Conservation (phyloP, 495 filamentous ascomycete genomes). For the Penicillium robsamsonii region DNA sequence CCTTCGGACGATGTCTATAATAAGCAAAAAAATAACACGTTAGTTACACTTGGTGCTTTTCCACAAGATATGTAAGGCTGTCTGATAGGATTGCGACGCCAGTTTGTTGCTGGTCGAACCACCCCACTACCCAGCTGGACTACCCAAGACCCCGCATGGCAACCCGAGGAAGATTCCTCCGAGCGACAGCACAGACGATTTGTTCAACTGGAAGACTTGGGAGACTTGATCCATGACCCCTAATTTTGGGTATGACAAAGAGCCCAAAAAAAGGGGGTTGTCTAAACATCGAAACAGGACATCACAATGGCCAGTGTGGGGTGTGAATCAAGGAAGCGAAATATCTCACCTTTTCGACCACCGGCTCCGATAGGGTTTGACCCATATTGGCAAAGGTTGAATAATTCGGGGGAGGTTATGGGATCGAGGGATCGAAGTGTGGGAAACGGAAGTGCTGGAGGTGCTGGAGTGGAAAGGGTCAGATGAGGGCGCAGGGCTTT, state of each 20-base stretch:
- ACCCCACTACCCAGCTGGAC: conserved; percentile 21
- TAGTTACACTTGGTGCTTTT: not conserved
- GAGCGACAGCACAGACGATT: not conserved
- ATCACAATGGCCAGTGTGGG: conserved; percentile 31
- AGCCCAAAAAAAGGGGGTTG: conserved; percentile 2
- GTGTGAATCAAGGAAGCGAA: conserved; percentile 26
- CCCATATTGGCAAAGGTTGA: conserved; percentile 63
- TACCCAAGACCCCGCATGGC: conserved; percentile 26
- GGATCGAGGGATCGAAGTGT: conserved; percentile 19
- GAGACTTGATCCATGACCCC: not conserved
- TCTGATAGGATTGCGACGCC: conserved; percentile 4
- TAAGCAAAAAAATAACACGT: conserved; percentile 13
- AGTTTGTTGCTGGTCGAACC: not conserved
- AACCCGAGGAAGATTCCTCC: conserved; percentile 12
- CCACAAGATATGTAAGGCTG: conserved; percentile 4
- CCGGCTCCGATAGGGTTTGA: conserved; percentile 98
- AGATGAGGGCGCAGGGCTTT: conserved; percentile 34
- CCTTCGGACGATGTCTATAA: conserved; percentile 79
- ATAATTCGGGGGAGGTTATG: conserved; percentile 23
- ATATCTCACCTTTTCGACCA: conserved; percentile 89
- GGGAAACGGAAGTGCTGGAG: conserved; percentile 21
- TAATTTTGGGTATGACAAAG: not conserved
- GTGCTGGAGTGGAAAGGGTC: conserved; percentile 21
- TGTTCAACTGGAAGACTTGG: not conserved
- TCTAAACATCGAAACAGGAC: conserved; percentile 17